Percentiles rank a stretch among this genome's conserved stretches.
phyloP scores from a whole-genome alignment of 2,329 filamentous ascomycete genomes.

The Fusarium lateritium region DNA sequence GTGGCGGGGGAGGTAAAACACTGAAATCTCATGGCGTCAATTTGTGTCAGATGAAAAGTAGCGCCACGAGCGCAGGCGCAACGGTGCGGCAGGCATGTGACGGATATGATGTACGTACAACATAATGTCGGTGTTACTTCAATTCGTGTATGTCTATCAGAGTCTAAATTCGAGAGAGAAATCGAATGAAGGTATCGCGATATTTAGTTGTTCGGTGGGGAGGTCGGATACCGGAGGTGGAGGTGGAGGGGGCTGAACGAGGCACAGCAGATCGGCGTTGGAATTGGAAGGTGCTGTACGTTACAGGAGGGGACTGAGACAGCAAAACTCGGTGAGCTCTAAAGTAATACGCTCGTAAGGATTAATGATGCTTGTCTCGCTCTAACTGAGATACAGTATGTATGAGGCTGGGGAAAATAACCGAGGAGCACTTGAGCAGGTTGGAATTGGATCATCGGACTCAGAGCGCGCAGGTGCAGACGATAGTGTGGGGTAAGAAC shows the following conservation, averaged over 20 bases:
- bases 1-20: conserved; percentile 87
- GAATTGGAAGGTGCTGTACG: conserved; percentile 28
- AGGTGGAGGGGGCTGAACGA: conserved; percentile 32
- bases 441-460: conserved; percentile 30
- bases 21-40: conserved; percentile 60
- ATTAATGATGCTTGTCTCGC: neutral
- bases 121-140: conserved; percentile 35
- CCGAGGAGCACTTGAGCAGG: conserved; percentile 31
- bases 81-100: neutral
- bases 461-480: conserved; percentile 13
- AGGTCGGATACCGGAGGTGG: conserved; percentile 10
- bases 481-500: conserved; percentile 47
- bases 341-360: too few species aligned
- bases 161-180: neutral
- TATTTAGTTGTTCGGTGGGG: conserved; percentile 25
- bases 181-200: conserved; percentile 23
- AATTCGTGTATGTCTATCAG: neutral
- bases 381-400: neutral
- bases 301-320: neutral
- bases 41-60: conserved; percentile 31
- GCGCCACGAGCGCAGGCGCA: conserved; percentile 9
- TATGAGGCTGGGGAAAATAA: conserved; percentile 32
- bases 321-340: neutral
- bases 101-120: conserved; percentile 43
- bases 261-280: conserved; percentile 32